These are phyloP conservation scores for Rhodotorula sp. DNA, from an alignment of 1,284 basidiomycete species.

Conservation along the genomic window DNA sequence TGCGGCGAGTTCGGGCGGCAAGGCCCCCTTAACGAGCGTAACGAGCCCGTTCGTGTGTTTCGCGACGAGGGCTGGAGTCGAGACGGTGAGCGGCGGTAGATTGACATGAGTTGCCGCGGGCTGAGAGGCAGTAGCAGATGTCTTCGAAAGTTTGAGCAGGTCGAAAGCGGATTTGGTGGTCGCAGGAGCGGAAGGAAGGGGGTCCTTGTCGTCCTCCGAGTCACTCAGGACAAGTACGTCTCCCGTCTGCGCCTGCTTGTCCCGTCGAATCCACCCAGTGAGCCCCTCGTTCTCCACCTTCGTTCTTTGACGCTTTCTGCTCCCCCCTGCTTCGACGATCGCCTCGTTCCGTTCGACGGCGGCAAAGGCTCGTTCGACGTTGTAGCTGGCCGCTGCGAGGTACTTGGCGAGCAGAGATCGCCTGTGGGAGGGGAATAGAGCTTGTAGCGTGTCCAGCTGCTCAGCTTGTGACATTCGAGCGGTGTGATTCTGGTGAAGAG, in stretches of 20 bases:
- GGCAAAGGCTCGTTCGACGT: constrained; percentile 25
- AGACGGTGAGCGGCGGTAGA: constrained; percentile 24
- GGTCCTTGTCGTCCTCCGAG: constrained; percentile 10
- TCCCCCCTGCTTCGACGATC: neutral
- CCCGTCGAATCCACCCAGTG: neutral
- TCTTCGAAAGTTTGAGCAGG: neutral
- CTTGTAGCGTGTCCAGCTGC: constrained; percentile 10
- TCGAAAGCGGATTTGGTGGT: constrained; percentile 1
- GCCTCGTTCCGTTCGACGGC: constrained; percentile 8
- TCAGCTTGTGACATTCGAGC: neutral
- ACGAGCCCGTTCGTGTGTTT: constrained; percentile 30
- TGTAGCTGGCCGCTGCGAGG: constrained; percentile 16
- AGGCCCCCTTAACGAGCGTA: constrained; percentile 31
- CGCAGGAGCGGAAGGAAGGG: neutral
- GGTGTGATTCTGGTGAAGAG: neutral
- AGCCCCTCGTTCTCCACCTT: neutral
- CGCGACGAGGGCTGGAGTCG: constrained; percentile 21
- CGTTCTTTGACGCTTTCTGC: neutral
- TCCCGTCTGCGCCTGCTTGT: too few species aligned
- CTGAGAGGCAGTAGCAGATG: neutral
- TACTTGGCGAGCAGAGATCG: neutral
- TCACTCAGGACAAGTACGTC: constrained; percentile 14
- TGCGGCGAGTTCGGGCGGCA: constrained; percentile 28
- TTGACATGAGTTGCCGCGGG: constrained; percentile 12
- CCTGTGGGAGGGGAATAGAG: constrained; percentile 17